Evolutionary conservation across 169 alveolate species (phyloP), one percentile per base, ranked within the genome.

Genomic region (Toxoplasma gondii): DNA sequence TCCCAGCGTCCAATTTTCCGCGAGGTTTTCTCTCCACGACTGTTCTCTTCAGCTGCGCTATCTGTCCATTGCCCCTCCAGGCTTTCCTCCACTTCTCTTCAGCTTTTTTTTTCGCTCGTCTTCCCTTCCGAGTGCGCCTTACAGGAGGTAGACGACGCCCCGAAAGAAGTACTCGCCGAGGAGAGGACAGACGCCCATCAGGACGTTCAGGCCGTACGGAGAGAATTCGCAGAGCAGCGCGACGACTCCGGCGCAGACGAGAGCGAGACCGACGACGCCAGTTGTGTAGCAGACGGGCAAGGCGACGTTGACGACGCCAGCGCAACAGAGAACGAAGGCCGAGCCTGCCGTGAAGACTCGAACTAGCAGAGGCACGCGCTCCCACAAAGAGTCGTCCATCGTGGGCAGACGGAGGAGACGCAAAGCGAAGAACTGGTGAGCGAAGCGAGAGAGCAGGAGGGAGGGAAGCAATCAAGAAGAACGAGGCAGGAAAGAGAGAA

Each of bases 101-200:
- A 49, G n/a, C n/a, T n/a, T n/a, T n/a, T n/a, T n/a, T n/a, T n/a
- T n/a, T n/a, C n/a, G n/a, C 58, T 49, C 58, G 58, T 49, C 58
- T 12, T 49, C 12, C 58, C 22, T 49, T 49, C 12, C 12, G 58
- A 49, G 58, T 4, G 22, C 58, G 43, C 17, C 94, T 92, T 67
- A 92, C 94, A 92, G 67, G 58, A 92, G 34, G 58, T 92, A 92
- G 81, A 92, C 88, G 54, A 92, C 44, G 64, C 94, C 94, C 34
- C 94, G 58, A 88, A 92, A 92, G 94, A 82, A 64, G 45, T 92
- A 92, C 81, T 92, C 94, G 92, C 94, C 94, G 49, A 92, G 45
- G 10, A 92, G 92, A 2, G 94, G 94, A 69, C 94, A 92, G 31
- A 92, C 81, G 78, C 92, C 94, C 94, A 92, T 92, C 22, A 92